Conservation (phyloP, 2,329 filamentous ascomycete genomes). For the Epichloe hybrida region DNA sequence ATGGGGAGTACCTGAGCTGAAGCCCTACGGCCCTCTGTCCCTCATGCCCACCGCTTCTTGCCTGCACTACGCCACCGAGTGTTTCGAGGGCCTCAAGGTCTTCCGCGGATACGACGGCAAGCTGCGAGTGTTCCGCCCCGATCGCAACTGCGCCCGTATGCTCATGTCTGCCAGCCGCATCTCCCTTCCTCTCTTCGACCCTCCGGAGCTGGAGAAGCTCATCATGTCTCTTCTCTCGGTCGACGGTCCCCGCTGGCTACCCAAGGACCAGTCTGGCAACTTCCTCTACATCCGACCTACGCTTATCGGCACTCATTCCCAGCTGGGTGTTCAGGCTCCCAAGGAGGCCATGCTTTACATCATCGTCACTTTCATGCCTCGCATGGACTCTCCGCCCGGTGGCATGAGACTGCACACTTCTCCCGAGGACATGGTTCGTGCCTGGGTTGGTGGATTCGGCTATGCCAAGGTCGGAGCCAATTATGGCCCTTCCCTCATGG, state of each 20-base stretch:
- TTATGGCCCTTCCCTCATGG: constrained; percentile 73
- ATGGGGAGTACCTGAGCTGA: constrained; percentile 61
- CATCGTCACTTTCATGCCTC: constrained; percentile 51
- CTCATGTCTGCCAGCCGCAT: constrained; percentile 49
- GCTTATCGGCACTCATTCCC: constrained; percentile 68
- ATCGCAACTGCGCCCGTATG: constrained; percentile 56
- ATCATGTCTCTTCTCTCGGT: constrained; percentile 57
- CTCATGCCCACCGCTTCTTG: constrained; percentile 71
- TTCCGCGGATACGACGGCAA: constrained; percentile 67
- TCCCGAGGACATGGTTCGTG: constrained; percentile 69
- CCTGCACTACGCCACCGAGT: constrained; percentile 82
- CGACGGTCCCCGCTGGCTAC: constrained; percentile 70
- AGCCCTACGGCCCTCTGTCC: constrained; percentile 62
- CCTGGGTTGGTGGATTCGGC: constrained; percentile 88
- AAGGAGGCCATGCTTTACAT: constrained; percentile 81
- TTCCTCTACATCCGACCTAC: constrained; percentile 82
- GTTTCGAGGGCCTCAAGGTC: constrained; percentile 74
- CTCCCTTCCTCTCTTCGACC: constrained; percentile 60
- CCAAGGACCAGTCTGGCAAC: constrained; percentile 48
- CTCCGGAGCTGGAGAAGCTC: constrained; percentile 58
- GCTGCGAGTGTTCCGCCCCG: constrained; percentile 65
- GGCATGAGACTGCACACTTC: constrained; percentile 67
- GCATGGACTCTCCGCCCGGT: constrained; percentile 35
- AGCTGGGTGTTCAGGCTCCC: constrained; percentile 70
- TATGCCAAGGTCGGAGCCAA: constrained; percentile 89